phyloP scores from a whole-genome alignment of 805 yeast species.

The Teunomyces pallodes region DNA sequence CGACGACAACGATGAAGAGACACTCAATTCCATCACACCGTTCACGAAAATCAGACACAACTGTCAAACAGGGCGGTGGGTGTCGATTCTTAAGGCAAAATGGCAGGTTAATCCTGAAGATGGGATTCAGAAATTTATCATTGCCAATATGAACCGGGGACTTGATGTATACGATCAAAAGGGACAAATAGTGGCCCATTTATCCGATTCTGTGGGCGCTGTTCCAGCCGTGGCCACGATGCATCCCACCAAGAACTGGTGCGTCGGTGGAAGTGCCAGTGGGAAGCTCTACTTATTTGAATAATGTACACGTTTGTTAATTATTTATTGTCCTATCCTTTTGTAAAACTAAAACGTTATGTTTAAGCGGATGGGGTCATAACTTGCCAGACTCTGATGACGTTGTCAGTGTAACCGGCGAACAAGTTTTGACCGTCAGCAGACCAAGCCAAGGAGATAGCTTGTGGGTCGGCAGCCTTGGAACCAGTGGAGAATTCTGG shows the following conservation, averaged over 20 bases:
- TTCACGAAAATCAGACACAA: slow-evolving; percentile 71
- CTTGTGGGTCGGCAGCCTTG: slow-evolving; percentile 96
- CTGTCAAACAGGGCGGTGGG: slow-evolving; percentile 98
- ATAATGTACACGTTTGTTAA: slow-evolving; percentile 13
- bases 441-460: slow-evolving; percentile 98
- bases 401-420: slow-evolving; percentile 99
- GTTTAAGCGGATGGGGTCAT: slow-evolving; percentile 72
- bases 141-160: slow-evolving; percentile 89
- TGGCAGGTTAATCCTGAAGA: slow-evolving; percentile 80
- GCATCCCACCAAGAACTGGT: slow-evolving; percentile 88
- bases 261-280: slow-evolving; percentile 91
- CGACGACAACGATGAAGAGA: slow-evolving; percentile 15
- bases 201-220: slow-evolving; percentile 68
- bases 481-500: slow-evolving; percentile 91
- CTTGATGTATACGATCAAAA: slow-evolving; percentile 77
- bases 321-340: slow-evolving; percentile 1
- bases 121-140: slow-evolving; percentile 76
- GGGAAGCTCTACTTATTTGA: slow-evolving; percentile 76
- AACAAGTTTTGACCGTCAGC: slow-evolving; percentile 99
- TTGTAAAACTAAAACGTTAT: background rate
- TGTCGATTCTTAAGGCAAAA: slow-evolving; percentile 79
- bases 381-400: slow-evolving; percentile 99
- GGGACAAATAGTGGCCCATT: slow-evolving; percentile 77
- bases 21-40: slow-evolving; percentile 52
- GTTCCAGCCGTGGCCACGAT: slow-evolving; percentile 88